phyloP scores from a whole-genome alignment of 2,329 filamentous ascomycete genomes.

The Colletotrichum sp. region DNA sequence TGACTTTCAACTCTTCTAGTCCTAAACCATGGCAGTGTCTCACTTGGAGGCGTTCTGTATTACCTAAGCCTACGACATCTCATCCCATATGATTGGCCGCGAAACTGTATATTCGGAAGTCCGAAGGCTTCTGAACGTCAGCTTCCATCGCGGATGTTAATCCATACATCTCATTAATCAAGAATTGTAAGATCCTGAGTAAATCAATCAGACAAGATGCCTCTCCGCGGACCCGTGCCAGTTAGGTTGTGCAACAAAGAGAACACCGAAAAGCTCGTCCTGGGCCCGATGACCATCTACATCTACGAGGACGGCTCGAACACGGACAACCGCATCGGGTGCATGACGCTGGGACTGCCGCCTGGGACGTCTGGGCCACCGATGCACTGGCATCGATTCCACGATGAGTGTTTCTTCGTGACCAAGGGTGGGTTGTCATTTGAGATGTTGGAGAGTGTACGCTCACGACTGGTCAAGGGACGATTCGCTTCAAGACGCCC shows the following conservation, averaged over 20 bases:
- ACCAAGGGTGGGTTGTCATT: slow-evolving; percentile 30
- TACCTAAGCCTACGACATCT: not conserved
- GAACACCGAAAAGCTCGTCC: slow-evolving; percentile 31
- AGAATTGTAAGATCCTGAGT: not conserved
- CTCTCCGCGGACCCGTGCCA: slow-evolving; percentile 33
- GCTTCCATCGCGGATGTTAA: not conserved
- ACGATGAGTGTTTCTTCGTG: slow-evolving; percentile 40
- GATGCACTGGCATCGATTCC: slow-evolving; percentile 43
- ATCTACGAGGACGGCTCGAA: slow-evolving; percentile 38
- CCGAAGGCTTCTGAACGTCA: not conserved
- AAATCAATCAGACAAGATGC: slow-evolving; percentile 27
- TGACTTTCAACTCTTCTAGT: not conserved
- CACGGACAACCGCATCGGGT: slow-evolving; percentile 37
- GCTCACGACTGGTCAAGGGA: slow-evolving; percentile 22
- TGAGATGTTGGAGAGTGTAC: not conserved
- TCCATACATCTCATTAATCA: not conserved
- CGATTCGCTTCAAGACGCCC: slow-evolving; percentile 34
- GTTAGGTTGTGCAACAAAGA: slow-evolving; percentile 33
- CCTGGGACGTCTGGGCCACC: slow-evolving; percentile 35
- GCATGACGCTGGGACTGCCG: slow-evolving; percentile 34
- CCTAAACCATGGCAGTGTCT: not conserved
- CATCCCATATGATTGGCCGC: not conserved
- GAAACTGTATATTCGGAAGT: not conserved
- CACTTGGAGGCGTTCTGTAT: not conserved
- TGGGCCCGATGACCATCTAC: slow-evolving; percentile 37